Base-by-base conservation (phyloP, 2,329 filamentous ascomycete species). In the Juglanconis juglandina region DNA sequence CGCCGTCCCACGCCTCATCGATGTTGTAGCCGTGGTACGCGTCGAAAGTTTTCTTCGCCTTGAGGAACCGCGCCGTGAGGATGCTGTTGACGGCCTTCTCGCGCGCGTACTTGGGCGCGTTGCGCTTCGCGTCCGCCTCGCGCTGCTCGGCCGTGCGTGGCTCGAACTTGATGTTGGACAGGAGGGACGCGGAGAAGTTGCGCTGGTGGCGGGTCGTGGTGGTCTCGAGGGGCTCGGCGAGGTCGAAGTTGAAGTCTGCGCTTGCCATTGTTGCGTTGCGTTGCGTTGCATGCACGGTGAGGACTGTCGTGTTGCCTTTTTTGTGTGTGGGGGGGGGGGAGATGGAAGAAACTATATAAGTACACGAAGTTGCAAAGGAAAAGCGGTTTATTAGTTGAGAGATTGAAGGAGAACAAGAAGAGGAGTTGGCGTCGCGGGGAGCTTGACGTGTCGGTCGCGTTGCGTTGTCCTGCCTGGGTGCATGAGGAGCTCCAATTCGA, bases 31-130 rank as follows among this genome's bases (percentile, higher is more conserved):
- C 57, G 44, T 53, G 61, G 52, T 60, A 64, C 53, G 47, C 48
- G 57, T 65, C 63, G 33, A 65, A 65, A 17, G 60, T 59, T 11
- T 52, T 57, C 59, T 65, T 65, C n/a, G 63, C 63, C 52, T 64
- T 64, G 30, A 64, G 63, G 59, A 64, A 62, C 57, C 55, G 57
- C 41, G 62, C 62, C 47, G 63, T 65, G 53, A 65, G 59, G 59
- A 65, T 64, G 62, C 59, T 58, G 62, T 44, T 57, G 52, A 65
- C 63, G 46, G 47, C 53, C 37, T 61, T 61, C 49, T 63, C 58
- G 34, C 63, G 63, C 37, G 60, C 62, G 62, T 64, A 64, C 59
- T 64, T 64, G 39, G 63, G 63, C 35, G 55, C 63, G 57, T 65
- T 65, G 42, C 48, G 52, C 52, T 46, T 48, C 6, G 63, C 63